Evolutionary conservation across 768 basidiomycete species (phyloP).

Genomic region (Pholiota conissans): DNA sequence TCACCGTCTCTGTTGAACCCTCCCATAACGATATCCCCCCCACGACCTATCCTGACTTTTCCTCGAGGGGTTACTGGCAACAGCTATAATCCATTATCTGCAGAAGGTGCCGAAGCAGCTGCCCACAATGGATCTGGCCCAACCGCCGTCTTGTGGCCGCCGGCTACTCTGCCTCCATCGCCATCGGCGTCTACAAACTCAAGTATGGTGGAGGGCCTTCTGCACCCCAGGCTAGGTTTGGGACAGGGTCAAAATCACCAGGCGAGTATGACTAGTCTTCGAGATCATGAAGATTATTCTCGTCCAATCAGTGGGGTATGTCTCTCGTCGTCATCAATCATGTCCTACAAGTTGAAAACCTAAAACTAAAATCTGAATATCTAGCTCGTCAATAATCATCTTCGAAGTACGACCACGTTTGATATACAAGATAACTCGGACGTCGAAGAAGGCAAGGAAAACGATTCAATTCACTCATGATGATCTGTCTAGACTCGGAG

Average conservation of each 20-base stretch:
- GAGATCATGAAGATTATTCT: constrained; percentile 41
- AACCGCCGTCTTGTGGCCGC: constrained; percentile 21
- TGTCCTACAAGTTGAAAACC: no score
- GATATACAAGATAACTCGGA: constrained; percentile 17
- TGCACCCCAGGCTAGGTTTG: constrained; percentile 27
- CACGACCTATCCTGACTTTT: constrained; percentile 12
- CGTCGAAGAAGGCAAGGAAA: constrained; percentile 7
- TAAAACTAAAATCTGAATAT: no score
- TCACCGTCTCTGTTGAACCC: constrained; percentile 28
- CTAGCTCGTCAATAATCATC: constrained; percentile 26
- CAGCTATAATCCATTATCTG: constrained; percentile 13
- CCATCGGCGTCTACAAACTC: constrained; percentile 24
- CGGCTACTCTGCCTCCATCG: constrained; percentile 27
- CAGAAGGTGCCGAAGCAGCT: background rate
- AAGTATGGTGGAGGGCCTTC: constrained; percentile 26
- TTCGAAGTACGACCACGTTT: constrained; percentile 32
- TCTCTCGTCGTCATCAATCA: background rate
- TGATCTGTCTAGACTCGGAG: background rate
- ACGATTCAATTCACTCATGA: background rate
- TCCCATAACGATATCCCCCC: constrained; percentile 14
- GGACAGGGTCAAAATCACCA: constrained; percentile 19
- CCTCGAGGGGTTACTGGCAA: constrained; percentile 15
- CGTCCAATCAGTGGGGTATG: constrained; percentile 35
- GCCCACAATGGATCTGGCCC: background rate
- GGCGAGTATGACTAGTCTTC: constrained; percentile 33